Evolutionary conservation across 2,329 filamentous ascomycete genomes (phyloP).

Genomic region (Colletotrichum sp.): DNA sequence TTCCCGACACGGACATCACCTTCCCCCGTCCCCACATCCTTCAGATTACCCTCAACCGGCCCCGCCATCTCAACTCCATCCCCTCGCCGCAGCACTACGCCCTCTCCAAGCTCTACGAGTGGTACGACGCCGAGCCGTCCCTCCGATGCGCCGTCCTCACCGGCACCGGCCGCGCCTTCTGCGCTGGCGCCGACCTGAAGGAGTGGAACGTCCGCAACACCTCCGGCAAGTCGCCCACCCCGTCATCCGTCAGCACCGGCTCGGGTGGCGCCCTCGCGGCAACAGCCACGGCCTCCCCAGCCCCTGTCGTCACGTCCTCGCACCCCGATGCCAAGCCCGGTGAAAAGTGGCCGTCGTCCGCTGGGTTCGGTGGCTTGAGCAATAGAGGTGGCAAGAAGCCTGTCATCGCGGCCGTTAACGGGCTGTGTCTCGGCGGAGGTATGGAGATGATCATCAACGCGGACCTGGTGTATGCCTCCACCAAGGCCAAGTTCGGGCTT

Average conservation of each 20-base stretch:
- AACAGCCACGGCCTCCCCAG: not conserved
- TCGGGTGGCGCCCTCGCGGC: not conserved
- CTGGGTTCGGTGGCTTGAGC: conserved; percentile 46
- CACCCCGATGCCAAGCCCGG: not conserved
- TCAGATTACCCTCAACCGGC: conserved; percentile 65
- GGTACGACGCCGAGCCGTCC: conserved; percentile 66
- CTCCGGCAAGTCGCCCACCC: conserved; percentile 1
- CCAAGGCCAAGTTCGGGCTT: conserved; percentile 66
- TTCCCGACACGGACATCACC: conserved; percentile 34
- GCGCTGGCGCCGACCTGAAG: conserved; percentile 71
- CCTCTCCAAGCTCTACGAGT: conserved; percentile 50
- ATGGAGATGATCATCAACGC: conserved; percentile 78
- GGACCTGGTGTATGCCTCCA: conserved; percentile 71
- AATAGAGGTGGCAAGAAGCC: conserved; percentile 75
- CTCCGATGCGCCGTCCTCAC: conserved; percentile 69
- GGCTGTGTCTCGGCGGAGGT: conserved; percentile 75
- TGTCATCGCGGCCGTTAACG: conserved; percentile 78
- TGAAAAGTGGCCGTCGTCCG: conserved; percentile 14
- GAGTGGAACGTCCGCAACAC: conserved; percentile 60
- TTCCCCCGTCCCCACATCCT: conserved; percentile 61
- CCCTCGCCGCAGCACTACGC: conserved; percentile 51
- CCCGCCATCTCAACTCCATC: conserved; percentile 63
- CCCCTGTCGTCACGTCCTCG: not conserved
- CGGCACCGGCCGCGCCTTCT: conserved; percentile 68
- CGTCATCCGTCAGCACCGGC: not conserved